Base-by-base conservation (phyloP, 2,329 filamentous ascomycete genomes). In the Venturia pyrina region DNA sequence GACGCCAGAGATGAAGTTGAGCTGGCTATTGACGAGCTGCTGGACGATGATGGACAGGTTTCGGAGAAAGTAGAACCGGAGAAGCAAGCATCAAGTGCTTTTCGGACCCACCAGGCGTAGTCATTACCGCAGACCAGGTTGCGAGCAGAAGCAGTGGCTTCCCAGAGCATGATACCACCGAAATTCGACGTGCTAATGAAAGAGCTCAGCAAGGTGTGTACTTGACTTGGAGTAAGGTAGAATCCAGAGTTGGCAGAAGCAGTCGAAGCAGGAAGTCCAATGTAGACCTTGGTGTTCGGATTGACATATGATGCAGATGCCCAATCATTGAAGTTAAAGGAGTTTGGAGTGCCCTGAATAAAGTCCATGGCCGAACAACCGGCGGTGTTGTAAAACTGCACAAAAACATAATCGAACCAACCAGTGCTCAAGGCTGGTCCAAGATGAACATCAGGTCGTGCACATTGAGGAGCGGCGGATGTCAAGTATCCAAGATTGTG, bases 81-180 rank as follows among this genome's bases (percentile, higher is more conserved):
- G 68, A 68, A 17, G 32, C 11, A 21, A 37, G 57, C 56, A 34
- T 44, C 24, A 19, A 66, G 40, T 37, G 46, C 65, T 10, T 77
- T 71, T 75, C 83, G 83, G 68, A 82, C 80, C 73, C 79, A 78
- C 63, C 77, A 74, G 1, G 77, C 75, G 72, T 81, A 85, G 24
- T 75, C 73, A 60, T 75, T 70, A n/a, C 73, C 77, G 65, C 79
- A 76, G 65, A 79, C 75, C 17, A 73, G 65, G 70, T 84, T 84
- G 64, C 75, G 74, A 15, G 77, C 72, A n/a, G 79, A 78, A 13
- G 76, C 76, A 1, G 80, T 82, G 5, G 82, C 81, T 64, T 85
- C 83, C 82, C 82, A 86, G 5, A 86, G 72, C 83, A 86, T 86
- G 50, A 85, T 76, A 74, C 85, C 85, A 50, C 83, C 84, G 68